Evolutionary conservation across 2,329 filamentous ascomycete species (phyloP).

Genomic region (Sporothrix euskadiensis): DNA sequence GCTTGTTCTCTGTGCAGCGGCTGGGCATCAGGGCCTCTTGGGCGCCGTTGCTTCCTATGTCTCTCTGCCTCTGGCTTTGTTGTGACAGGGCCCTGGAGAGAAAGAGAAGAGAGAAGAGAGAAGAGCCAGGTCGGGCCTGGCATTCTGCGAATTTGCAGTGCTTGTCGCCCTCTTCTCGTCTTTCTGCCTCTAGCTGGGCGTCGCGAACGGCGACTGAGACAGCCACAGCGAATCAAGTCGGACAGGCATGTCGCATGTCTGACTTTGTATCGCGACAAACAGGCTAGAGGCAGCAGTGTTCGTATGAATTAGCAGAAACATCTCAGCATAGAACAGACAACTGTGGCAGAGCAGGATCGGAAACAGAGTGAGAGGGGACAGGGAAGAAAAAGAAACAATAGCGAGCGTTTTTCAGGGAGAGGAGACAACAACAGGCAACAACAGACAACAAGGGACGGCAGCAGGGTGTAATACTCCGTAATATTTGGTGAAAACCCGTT

Average conservation of each 20-base stretch:
- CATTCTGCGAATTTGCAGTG: background rate
- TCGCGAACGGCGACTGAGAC: background rate
- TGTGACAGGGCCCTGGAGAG: background rate
- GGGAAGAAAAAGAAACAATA: background rate
- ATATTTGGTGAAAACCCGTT: background rate
- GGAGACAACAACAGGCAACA: background rate
- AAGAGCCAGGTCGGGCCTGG: background rate
- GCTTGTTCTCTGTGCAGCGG: constrained; percentile 16
- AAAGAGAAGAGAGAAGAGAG: background rate
- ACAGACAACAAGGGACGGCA: background rate
- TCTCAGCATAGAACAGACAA: background rate
- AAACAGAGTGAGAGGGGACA: background rate
- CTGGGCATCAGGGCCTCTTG: constrained; percentile 12
- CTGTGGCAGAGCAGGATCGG: background rate
- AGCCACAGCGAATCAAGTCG: constrained; percentile 8
- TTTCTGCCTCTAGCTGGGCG: background rate
- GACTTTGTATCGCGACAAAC: background rate
- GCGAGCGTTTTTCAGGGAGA: background rate
- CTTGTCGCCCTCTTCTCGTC: background rate
- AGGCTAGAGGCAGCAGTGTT: constrained; percentile 9
- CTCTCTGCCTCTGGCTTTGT: background rate
- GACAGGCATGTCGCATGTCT: background rate
- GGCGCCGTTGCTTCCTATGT: background rate
- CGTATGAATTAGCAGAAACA: background rate
- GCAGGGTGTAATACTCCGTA: background rate